A percentile compares a stretch with the other conserved stretches of the same genome.
Evolutionary conservation across 1,139 yeast genomes (phyloP).

Genomic region (Geotrichum bryndzae): DNA sequence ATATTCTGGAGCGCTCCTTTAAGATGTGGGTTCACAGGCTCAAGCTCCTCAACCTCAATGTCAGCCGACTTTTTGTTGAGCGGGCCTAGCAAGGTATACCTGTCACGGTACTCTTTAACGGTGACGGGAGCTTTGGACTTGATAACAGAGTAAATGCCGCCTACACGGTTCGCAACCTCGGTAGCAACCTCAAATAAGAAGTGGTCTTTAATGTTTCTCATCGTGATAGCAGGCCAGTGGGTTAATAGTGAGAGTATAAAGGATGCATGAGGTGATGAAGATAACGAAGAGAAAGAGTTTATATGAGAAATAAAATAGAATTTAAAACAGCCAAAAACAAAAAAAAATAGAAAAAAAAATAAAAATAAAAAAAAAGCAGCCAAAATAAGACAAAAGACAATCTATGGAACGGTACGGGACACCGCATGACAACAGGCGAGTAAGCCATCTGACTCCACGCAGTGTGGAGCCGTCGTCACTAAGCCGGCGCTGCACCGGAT

Average conservation of each 20-base stretch:
- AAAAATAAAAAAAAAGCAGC: not conserved
- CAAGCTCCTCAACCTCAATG: conserved; percentile 85
- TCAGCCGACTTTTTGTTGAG: conserved; percentile 74
- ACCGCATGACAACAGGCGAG: too few relatives aligned
- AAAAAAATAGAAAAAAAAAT: not conserved
- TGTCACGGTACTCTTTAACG: conserved; percentile 82
- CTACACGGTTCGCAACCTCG: conserved; percentile 95
- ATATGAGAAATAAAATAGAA: not conserved
- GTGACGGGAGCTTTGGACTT: conserved; percentile 97
- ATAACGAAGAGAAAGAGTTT: not conserved
- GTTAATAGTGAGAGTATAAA: not conserved
- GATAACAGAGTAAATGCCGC: conserved; percentile 94
- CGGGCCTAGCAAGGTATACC: conserved; percentile 86
- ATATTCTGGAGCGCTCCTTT: conserved; percentile 49
- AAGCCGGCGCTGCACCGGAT: not conserved
- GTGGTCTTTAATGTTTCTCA: conserved; percentile 57
- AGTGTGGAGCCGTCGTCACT: not conserved
- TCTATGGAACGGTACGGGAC: not conserved
- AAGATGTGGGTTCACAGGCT: conserved; percentile 54
- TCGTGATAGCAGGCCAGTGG: conserved; percentile 16
- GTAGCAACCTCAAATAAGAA: conserved; percentile 91
- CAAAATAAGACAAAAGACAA: not conserved
- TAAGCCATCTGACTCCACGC: not conserved
- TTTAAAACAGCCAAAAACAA: not conserved
- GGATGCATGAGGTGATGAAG: not conserved